Base-by-base conservation (phyloP, 2,329 filamentous ascomycete genomes). In the Ascochyta clinopodiicola region DNA sequence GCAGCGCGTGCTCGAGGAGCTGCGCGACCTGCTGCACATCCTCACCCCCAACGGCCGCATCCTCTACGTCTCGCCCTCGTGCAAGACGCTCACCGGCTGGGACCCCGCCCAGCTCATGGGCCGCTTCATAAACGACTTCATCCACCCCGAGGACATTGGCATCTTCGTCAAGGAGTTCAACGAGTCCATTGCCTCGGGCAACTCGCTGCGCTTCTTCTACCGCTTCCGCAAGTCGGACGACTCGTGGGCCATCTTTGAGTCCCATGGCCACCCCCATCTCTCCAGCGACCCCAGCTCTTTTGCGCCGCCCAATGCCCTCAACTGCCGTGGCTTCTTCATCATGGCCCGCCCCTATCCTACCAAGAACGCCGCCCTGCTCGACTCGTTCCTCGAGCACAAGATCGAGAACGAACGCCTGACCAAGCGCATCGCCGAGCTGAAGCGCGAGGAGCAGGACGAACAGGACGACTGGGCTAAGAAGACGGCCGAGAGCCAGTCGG, bases 381-480 rank as follows among this genome's bases (percentile, higher is more conserved):
- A 98, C 77, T 96, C 92, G 0, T 97, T 97, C 68, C 81, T 98
- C 25, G 94, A 98, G 74, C 93, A 97, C 79, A 97, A 97, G 77
- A 94, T 96, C 50, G 94, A 97, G 75, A 96, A 97, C 68, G 92
- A 96, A 78, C 86, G 93, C 4, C 77, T 98, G 44, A 87, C 86
- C 68, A 89, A 91, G 66, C 87, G 91, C 38, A 96, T 98, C 59
- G 87, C 89, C 17, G 92, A 96, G 76, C 80, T 97, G 50, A 91
- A 90, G 64, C 84, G 85, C 58, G 94, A 97, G 75, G 94, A 97
- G 74, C 86, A 88, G 52, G 90, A 93, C 50, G 93, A 96, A 57
- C 82, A 83, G 15, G 88, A 90, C 56, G 84, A 87, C 39, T 88
- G 85, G 80, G 72, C 80, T 37, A 84, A 82, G 66, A 86, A 82